Conservation (phyloP, 768 basidiomycete species). For the Cystobasidium ongulense region DNA sequence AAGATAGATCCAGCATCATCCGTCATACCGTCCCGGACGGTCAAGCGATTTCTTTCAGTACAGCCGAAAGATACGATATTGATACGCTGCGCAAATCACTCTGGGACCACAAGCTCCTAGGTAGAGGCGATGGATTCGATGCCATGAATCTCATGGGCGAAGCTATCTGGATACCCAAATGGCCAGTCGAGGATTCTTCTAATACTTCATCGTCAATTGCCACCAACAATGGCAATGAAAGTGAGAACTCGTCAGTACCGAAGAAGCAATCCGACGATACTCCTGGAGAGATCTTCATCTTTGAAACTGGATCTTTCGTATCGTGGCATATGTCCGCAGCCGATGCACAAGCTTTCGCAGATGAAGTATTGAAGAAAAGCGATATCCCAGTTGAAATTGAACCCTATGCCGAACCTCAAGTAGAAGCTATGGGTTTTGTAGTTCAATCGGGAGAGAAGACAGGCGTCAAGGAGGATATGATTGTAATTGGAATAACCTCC, state of each 20-base stretch:
- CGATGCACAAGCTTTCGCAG: neutral
- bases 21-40: neutral
- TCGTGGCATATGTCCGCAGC: slow-evolving; percentile 26
- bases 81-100: slow-evolving; percentile 33
- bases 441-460: neutral
- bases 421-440: slow-evolving; percentile 38
- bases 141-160: slow-evolving; percentile 34
- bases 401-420: slow-evolving; percentile 36
- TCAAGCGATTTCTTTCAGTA: slow-evolving; percentile 30
- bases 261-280: slow-evolving; percentile 29
- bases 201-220: neutral
- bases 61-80: slow-evolving; percentile 39
- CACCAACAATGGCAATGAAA: neutral
- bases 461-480: neutral
- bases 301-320: slow-evolving; percentile 33
- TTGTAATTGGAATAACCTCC: neutral
- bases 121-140: slow-evolving; percentile 20
- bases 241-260: slow-evolving; percentile 31
- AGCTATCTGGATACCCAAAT: slow-evolving; percentile 25
- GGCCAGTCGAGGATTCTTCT: slow-evolving; percentile 18
- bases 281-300: slow-evolving; percentile 23
- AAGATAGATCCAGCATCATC: slow-evolving; percentile 15
- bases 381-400: slow-evolving; percentile 35
- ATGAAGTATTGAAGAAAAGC: slow-evolving; percentile 34
- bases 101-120: slow-evolving; percentile 28